Percentiles rank a stretch among this genome's conserved stretches.
Evolutionary conservation across 2,329 filamentous ascomycete species (phyloP).

Genomic region (Aspergillus glaucus): DNA sequence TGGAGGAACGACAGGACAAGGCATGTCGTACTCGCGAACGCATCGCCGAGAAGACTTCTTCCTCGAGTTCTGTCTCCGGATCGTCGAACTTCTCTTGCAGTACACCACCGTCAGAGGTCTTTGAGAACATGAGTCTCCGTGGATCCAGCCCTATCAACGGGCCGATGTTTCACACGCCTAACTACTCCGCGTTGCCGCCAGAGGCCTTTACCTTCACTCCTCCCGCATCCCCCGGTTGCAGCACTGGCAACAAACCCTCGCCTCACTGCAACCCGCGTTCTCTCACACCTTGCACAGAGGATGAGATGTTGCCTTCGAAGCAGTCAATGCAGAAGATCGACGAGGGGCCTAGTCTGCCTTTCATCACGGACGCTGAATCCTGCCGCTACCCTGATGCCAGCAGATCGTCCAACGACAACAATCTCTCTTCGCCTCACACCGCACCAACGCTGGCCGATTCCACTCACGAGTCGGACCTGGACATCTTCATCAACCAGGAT

Average conservation of each 20-base stretch:
- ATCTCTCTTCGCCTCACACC: conserved; percentile 32
- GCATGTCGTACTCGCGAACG: conserved; percentile 47
- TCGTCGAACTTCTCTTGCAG: conserved; percentile 36
- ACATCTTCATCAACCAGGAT: conserved; percentile 36
- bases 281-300: conserved; percentile 33
- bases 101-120: conserved; percentile 37
- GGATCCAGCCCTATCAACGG: conserved; percentile 28
- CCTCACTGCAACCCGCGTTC: conserved; percentile 30
- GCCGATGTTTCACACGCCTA: conserved; percentile 22
- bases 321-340: conserved; percentile 23
- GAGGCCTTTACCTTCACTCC: conserved; percentile 43
- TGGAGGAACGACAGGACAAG: conserved; percentile 53
- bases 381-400: conserved; percentile 25
- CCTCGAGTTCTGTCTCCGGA: conserved; percentile 27
- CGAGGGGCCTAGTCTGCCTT: conserved; percentile 24
- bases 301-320: conserved; percentile 31
- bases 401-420: conserved; percentile 23
- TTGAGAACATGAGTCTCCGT: conserved; percentile 35
- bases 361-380: conserved; percentile 20
- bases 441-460: conserved; percentile 30
- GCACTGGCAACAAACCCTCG: conserved; percentile 32
- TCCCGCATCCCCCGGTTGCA: conserved; percentile 40
- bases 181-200: conserved; percentile 29
- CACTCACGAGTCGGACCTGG: conserved; percentile 31
- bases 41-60: conserved; percentile 28